Evolutionary conservation across 1,284 basidiomycete genomes (phyloP), one percentile per base, ranked within the genome.

Genomic region (Porodaedalea pini): DNA sequence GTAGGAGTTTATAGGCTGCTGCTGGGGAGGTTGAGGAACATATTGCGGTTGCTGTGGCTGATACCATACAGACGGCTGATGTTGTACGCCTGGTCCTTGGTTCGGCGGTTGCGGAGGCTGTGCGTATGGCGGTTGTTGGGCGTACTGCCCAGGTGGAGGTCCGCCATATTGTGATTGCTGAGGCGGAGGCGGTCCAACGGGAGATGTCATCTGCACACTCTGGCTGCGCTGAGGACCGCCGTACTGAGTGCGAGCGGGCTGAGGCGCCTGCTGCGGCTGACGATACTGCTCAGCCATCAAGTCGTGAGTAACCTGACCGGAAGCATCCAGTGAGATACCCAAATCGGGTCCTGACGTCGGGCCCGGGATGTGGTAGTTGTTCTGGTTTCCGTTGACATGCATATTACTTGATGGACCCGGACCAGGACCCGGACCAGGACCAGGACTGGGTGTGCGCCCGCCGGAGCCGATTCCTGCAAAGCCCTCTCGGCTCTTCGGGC

Each of bases 401-500:
- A 75, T 73, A 19, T 73, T 76, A 50, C 79, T 73, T 29, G 78
- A 49, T 13, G 55, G 51, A 21, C 44, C 41, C 21, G 41, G 21
- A 44, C n/a, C n/a, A n/a, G n/a, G 19, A 78, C n/a, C n/a, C n/a
- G 17, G 71, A 55, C 65, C 67, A 19, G 77, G 85, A 55, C 82
- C 81, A 0, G 89, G 90, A 61, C 86, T 88, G 0, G 80, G 77
- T 59, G 76, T 79, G 40, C 83, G 69, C 17, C 81, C 85, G 65
- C 89, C 84, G 0, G 87, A 83, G 4, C 89, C 92, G 59, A 94
- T 85, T 2, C 92, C 92, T 0, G 82, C 83, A 64, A 88, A 90
- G 0, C 88, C 90, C 55, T 81, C 76, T 58, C 83, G 75, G 66
- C 76, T 88, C 68, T 59, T 66, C 63, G 21, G 68, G 64, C 31